These are phyloP conservation scores for Quillaja saponaria DNA, from an alignment of 306 rosid species.

Conservation along the genomic window DNA sequence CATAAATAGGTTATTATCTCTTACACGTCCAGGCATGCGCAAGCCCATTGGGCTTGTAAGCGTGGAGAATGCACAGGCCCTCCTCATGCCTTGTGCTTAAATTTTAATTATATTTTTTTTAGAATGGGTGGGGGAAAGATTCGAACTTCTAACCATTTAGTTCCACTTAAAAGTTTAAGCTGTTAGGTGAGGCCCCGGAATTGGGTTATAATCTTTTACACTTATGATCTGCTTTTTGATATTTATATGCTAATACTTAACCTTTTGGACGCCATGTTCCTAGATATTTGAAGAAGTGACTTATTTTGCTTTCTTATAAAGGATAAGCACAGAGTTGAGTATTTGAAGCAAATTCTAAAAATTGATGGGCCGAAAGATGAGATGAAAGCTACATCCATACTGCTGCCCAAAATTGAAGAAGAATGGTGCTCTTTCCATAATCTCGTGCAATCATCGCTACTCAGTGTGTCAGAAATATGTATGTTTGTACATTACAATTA, in stretches of 20 bases:
- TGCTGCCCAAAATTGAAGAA: slow-evolving; percentile 53
- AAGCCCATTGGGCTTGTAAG: too few species aligned
- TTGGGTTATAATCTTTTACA: too few species aligned
- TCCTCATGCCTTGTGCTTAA: too few species aligned
- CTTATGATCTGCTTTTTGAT: slow-evolving; percentile 18
- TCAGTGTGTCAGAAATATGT: slow-evolving; percentile 70
- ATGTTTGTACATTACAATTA: slow-evolving; percentile 34
- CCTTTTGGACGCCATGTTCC: slow-evolving; percentile 3
- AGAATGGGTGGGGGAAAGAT: too few species aligned
- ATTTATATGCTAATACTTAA: neutral
- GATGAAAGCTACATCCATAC: slow-evolving; percentile 34
- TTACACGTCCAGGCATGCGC: too few species aligned
- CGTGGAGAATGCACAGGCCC: too few species aligned
- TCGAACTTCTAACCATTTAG: too few species aligned
- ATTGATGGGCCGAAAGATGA: too few species aligned
- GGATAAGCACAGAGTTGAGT: slow-evolving; percentile 62
- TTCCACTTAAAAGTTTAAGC: too few species aligned
- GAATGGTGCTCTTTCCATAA: slow-evolving; percentile 78
- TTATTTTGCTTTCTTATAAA: slow-evolving; percentile 35
- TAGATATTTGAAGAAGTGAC: slow-evolving; percentile 22
- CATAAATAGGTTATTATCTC: too few species aligned
- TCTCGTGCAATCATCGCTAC: slow-evolving; percentile 69
- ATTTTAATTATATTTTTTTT: too few species aligned
- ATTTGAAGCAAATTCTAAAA: slow-evolving; percentile 53
- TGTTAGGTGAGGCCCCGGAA: too few species aligned